Evolutionary conservation across 495 filamentous ascomycete species (phyloP), one percentile per base, ranked within the genome.

Genomic region (Trichoderma parareesei): DNA sequence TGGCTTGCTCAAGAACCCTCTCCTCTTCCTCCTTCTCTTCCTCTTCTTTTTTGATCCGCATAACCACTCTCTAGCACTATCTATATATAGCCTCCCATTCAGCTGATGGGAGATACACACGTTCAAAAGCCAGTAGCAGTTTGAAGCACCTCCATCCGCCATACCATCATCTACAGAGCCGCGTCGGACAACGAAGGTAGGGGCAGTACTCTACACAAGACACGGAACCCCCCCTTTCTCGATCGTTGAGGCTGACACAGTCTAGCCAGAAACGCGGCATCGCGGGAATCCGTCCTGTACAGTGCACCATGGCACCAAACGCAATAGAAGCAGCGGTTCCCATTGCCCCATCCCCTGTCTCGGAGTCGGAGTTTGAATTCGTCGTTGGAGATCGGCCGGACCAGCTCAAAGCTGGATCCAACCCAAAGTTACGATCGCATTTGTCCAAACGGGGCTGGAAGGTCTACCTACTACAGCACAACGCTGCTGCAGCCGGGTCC

Each of bases 361-460:
- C 27, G 27, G 27, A 27, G 27, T 27, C 41, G 20, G 35, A 16
- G 1, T 64, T 38, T 40, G 62, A 64, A 27, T 64, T 64, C 35
- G 46, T 64, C 46, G 46, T 55, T 49, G 43, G 43, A 14, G 33
- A 64, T 14, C 43, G 46, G 18, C 62, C 46, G 10, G 62, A 38
- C 16, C 43, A 64, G 41, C 43, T 48, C 27, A 64, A 49, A 18
- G 62, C 13, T 27, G 43, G 43, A 6, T 35, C 35, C 20, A 49
- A 16, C 33, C 20, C 13, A 18, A 64, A 40, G 35, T 5, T 55
- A 33, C 20, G 46, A 6, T 64, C 62, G 43, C 49, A 49, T 55
- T 8, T 53, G 2, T 64, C 62, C 16, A 46, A 49, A 41, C 20
- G 18, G 11, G 62, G 62, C 0, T 64, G 62, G 62, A 14, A 61